phyloP scores from a whole-genome alignment of 2,329 filamentous ascomycete genomes.

The Alternaria conjuncta region DNA sequence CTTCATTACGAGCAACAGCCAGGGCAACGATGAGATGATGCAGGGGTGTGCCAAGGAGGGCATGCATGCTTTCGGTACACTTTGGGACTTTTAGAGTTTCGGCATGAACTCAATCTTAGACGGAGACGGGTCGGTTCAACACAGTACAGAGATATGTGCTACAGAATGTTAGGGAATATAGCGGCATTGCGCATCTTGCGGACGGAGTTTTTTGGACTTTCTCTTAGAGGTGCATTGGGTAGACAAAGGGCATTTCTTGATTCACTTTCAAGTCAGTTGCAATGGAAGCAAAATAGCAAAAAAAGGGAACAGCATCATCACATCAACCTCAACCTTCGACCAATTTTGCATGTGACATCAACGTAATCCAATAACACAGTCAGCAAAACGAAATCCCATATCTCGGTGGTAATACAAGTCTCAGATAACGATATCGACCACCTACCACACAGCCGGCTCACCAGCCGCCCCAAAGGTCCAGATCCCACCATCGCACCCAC shows the following conservation, averaged over 20 bases:
- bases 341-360: not conserved
- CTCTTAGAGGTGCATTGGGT: not conserved
- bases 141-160: not conserved
- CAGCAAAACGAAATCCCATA: not conserved
- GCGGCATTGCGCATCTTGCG: not conserved
- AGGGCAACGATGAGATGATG: conserved; percentile 49
- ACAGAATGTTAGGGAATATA: not conserved
- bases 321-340: not conserved
- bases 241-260: not conserved
- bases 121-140: not conserved
- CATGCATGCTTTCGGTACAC: conserved; percentile 44
- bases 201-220: not conserved
- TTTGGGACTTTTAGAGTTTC: conserved; percentile 41
- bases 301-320: not conserved
- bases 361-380: not conserved
- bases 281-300: not conserved
- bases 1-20: conserved; percentile 46
- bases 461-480: not conserved
- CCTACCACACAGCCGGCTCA: not conserved
- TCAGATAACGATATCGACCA: not conserved
- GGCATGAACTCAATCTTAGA: not conserved
- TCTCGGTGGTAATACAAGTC: not conserved
- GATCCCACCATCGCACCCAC: not conserved
- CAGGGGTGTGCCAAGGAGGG: conserved; percentile 40
- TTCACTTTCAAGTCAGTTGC: not conserved